phyloP scores from a whole-genome alignment of 208 protist species.

The Crithidia bombi region DNA sequence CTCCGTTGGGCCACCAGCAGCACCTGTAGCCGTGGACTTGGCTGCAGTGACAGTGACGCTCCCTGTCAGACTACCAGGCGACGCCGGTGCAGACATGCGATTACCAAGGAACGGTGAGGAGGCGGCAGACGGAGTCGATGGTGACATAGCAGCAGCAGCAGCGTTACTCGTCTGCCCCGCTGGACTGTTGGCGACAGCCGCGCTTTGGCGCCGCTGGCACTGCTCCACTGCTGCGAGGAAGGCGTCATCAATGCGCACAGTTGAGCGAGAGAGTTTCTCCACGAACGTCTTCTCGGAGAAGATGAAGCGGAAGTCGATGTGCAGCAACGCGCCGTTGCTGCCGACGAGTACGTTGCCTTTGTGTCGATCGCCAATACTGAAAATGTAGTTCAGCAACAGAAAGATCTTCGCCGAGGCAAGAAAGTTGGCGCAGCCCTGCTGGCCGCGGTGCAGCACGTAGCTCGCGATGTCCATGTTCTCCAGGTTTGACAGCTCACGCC shows the following conservation, averaged over 20 bases:
- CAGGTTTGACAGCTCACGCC: constrained; percentile 42
- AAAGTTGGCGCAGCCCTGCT: constrained; percentile 45
- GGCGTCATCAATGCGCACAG: constrained; percentile 53
- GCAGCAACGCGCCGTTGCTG: constrained; percentile 70
- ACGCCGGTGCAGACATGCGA: neutral
- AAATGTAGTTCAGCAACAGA: constrained; percentile 84
- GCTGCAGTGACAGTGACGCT: neutral
- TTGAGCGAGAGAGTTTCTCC: constrained; percentile 48
- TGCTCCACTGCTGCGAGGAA: constrained; percentile 45
- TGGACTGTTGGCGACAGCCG: neutral
- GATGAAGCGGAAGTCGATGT: constrained; percentile 87
- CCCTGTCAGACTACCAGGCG: neutral
- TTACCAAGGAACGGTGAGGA: neutral
- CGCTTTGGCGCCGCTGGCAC: constrained; percentile 27
- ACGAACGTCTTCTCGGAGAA: constrained; percentile 64
- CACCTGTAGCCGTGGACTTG: neutral
- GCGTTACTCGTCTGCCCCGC: neutral
- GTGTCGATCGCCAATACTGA: constrained; percentile 85
- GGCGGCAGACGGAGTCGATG: neutral
- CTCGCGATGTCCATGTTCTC: constrained; percentile 40
- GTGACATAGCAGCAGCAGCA: neutral
- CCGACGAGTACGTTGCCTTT: constrained; percentile 83
- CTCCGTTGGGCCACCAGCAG: neutral
- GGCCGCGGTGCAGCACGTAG: constrained; percentile 35
- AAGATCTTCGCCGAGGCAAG: constrained; percentile 83